phyloP scores from a whole-genome alignment of 129 eudicot species.

The Tagetes patula region DNA sequence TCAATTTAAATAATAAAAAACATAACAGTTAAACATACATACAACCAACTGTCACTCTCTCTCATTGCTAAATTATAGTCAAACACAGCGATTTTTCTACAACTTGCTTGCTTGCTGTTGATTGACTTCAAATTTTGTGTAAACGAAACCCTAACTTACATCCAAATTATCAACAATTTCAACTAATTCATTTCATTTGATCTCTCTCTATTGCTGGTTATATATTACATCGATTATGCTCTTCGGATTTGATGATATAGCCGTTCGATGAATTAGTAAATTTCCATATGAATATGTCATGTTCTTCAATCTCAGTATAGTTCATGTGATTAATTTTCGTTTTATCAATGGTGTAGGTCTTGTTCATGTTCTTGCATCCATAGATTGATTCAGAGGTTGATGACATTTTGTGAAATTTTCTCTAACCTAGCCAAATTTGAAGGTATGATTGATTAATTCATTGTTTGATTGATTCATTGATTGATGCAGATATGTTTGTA shows the following conservation, averaged over 20 bases:
- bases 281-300: background rate
- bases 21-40: no score
- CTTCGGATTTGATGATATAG: background rate
- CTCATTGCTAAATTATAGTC: no score
- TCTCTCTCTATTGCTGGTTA: no score
- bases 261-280: background rate
- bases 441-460: constrained; percentile 5
- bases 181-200: no score
- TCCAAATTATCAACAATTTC: no score
- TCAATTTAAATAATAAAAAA: no score
- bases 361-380: constrained; percentile 14
- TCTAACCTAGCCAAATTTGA: constrained; percentile 8
- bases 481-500: constrained; percentile 4
- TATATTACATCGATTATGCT: no score
- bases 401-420: constrained; percentile 14
- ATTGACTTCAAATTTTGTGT: no score
- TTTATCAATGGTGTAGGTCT: constrained; percentile 16
- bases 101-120: no score
- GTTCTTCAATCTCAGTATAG: background rate
- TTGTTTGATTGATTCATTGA: background rate
- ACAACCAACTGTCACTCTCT: no score
- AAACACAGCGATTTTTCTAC: no score
- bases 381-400: constrained; percentile 17
- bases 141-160: no score
- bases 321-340: background rate